A percentile compares a stretch with the other conserved stretches of the same genome.
Conservation (phyloP, 768 basidiomycete genomes). For the Ephemerocybe angulata region DNA sequence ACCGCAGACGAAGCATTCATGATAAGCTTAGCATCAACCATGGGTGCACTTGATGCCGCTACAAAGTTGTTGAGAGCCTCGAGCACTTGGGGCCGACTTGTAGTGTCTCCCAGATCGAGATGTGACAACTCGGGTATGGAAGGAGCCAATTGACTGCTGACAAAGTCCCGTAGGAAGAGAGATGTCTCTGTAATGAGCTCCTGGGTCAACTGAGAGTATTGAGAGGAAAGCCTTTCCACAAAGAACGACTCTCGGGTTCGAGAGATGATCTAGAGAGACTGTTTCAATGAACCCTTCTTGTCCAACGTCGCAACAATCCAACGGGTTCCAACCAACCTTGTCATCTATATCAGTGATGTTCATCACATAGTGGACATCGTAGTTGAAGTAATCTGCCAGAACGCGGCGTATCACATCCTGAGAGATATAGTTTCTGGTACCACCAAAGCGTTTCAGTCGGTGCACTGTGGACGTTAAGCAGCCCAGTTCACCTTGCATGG, state of each 20-base stretch:
- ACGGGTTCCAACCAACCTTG: no score
- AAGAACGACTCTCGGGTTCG: constrained; percentile 82
- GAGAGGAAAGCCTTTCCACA: constrained; percentile 55
- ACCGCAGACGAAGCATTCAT: constrained; percentile 84
- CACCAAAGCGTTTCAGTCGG: no score
- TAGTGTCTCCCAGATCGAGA: no score
- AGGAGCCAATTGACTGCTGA: no score
- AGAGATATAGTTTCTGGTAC: constrained; percentile 86
- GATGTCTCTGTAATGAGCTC: constrained; percentile 55
- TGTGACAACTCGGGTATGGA: no score
- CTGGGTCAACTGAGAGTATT: constrained; percentile 51
- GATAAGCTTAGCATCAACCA: constrained; percentile 82
- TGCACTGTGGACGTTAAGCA: no score
- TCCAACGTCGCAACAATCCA: constrained; percentile 17
- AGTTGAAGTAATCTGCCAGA: constrained; percentile 93
- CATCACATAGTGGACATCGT: constrained; percentile 98
- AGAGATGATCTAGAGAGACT: constrained; percentile 71
- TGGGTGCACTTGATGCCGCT: background rate
- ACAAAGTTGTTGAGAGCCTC: background rate
- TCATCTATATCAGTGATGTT: constrained; percentile 99
- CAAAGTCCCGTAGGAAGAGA: constrained; percentile 64
- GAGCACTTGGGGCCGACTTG: background rate
- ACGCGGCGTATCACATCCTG: constrained; percentile 90
- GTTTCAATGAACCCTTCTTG: background rate
- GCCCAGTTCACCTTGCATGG: constrained; percentile 91